These are phyloP conservation scores for Tolypocladium ovalisporum DNA, from an alignment of 2,329 filamentous ascomycete species.

Conservation along the genomic window DNA sequence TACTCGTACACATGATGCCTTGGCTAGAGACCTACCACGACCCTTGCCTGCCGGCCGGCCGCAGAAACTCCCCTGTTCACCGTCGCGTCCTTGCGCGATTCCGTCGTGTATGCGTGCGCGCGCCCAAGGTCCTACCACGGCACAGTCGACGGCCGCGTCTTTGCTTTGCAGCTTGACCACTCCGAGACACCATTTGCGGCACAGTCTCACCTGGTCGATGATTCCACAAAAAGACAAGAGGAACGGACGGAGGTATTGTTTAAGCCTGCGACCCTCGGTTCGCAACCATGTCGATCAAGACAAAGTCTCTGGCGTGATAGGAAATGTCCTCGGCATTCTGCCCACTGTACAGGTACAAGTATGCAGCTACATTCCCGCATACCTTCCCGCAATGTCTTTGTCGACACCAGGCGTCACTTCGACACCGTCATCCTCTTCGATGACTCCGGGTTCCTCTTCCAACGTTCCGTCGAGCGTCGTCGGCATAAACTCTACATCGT, in stretches of 20 bases:
- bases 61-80: neutral
- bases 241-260: neutral
- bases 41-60: neutral
- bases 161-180: neutral
- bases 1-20: neutral
- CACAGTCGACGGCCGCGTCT: neutral
- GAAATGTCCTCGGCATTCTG: neutral
- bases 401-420: conserved; percentile 9
- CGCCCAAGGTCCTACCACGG: neutral
- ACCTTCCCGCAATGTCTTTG: conserved; percentile 10
- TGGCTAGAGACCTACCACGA: neutral
- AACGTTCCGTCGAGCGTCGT: conserved; percentile 40
- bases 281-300: neutral
- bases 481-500: conserved; percentile 36
- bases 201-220: neutral
- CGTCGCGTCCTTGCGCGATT: neutral
- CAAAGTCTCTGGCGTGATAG: neutral
- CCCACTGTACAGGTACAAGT: neutral
- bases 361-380: too few species aligned
- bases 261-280: neutral
- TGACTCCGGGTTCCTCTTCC: conserved; percentile 35
- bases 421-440: conserved; percentile 22
- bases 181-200: neutral
- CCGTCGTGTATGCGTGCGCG: neutral
- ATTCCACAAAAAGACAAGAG: neutral